Percentiles rank a stretch among this genome's conserved stretches.
Evolutionary conservation across 176 grass and related monocot species (phyloP).

Genomic region (Musa schizocarpa): DNA sequence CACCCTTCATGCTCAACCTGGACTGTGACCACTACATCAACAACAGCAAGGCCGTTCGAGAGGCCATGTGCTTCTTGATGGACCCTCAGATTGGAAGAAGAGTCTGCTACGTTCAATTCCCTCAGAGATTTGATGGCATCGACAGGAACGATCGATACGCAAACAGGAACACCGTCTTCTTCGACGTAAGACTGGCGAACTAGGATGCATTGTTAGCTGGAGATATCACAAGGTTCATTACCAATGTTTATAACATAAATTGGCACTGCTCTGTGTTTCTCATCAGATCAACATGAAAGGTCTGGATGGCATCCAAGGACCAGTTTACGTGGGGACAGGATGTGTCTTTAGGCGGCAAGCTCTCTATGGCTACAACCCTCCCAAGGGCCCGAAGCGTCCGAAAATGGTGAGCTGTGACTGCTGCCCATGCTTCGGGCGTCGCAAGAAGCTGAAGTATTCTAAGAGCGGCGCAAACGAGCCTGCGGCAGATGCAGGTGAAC

Average conservation of each 20-base stretch:
- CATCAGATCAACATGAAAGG: constrained; percentile 98
- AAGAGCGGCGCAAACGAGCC: constrained; percentile 52
- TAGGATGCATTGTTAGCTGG: no score
- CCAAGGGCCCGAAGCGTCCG: constrained; percentile 77
- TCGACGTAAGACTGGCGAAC: constrained; percentile 45
- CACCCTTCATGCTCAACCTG: constrained; percentile 95
- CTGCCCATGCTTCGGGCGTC: constrained; percentile 83
- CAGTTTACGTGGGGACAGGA: constrained; percentile 88
- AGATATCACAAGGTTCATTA: no score
- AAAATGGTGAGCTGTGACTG: constrained; percentile 97
- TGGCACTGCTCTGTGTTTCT: neutral
- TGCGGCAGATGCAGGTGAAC: constrained; percentile 37
- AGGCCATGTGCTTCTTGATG: constrained; percentile 99
- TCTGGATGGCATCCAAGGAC: constrained; percentile 88
- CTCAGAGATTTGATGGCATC: constrained; percentile 98
- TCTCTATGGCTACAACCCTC: constrained; percentile 95
- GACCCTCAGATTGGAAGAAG: constrained; percentile 76
- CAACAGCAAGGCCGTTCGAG: constrained; percentile 94
- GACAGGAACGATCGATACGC: constrained; percentile 81
- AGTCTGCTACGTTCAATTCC: constrained; percentile 96
- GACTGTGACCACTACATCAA: constrained; percentile 99
- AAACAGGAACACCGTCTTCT: constrained; percentile 97
- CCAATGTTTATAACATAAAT: neutral
- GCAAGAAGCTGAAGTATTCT: constrained; percentile 70
- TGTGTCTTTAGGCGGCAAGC: constrained; percentile 94